Base-by-base conservation (phyloP, 257 asterid genomes). In the Dorcoceras hygrometricum region DNA sequence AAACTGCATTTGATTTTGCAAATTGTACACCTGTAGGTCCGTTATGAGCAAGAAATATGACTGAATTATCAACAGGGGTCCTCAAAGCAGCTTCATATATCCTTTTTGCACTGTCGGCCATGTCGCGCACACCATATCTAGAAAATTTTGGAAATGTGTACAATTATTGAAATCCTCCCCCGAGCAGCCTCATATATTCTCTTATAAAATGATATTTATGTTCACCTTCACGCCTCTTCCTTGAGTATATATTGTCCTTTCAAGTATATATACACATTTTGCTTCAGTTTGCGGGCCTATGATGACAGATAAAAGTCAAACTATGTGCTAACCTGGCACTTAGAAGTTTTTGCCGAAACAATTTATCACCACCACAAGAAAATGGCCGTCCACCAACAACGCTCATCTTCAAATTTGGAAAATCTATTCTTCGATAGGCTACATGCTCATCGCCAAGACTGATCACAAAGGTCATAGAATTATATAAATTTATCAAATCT, bases 331-430 rank as follows among this genome's bases (percentile, higher is more conserved):
- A 92, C 98, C 97, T 84, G 65, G 91, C 89, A 71, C 24, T 68
- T 62, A 92, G 91, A 75, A 92, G 98, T 76, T 75, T 79, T 62
- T 79, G 84, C 55, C 86, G 83, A 55, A 54, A 86, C 31, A 92
- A 16, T 4, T 70, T 71, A 57, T 59, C 67, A 54, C 97, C 98
- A 7, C 98, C 98, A 82, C 89, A 78, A 63, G 98, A 92, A 77
- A 92, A 92, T 25, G 98, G 98, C 28, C 98, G 85, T 63, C 98
- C 98, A 68, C 97, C 98, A 78, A 89, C 93, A 74, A 92, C 53
- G 61, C 97, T 92, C 77, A 87, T 71, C 69, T 87, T 92, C 71
- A 80, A 62, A 34, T 67, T 72, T 28, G 95, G 91, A 66, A 84
- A 81, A 76, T 89, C 91, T 73, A 81, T 70, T 59, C 94, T 86